phyloP scores from a whole-genome alignment of 371 early-diverging fungal species.

The Chytridium lagenaria region DNA sequence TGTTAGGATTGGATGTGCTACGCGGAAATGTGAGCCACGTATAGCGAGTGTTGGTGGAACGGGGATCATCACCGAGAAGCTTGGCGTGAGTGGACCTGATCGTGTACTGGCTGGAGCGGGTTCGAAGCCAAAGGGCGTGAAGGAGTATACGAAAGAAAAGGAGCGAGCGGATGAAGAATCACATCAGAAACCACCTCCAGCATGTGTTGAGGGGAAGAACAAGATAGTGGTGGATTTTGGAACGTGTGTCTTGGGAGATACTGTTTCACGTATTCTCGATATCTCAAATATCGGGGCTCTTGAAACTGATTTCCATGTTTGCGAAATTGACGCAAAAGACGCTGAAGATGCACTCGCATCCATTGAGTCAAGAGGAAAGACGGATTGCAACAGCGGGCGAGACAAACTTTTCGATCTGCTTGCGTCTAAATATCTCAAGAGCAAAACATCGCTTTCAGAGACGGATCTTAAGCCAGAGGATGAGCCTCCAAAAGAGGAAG shows the following conservation, averaged over 20 bases:
- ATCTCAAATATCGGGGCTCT: conserved; percentile 40
- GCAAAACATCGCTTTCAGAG: background rate
- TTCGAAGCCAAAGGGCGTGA: background rate
- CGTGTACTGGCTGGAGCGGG: no score
- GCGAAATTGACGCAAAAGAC: background rate
- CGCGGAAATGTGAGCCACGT: conserved; percentile 38
- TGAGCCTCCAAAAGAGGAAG: background rate
- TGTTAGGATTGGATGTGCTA: conserved; percentile 33
- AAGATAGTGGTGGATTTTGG: conserved; percentile 36
- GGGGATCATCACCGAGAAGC: conserved; percentile 16
- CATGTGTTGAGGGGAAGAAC: conserved; percentile 3
- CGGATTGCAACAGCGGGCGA: background rate
- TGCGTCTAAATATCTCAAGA: conserved; percentile 15
- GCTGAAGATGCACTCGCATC: background rate
- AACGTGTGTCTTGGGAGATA: conserved; percentile 36
- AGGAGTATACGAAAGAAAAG: background rate
- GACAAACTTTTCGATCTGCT: background rate
- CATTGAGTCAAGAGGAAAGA: background rate
- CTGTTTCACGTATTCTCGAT: conserved; percentile 21
- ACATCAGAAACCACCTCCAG: background rate
- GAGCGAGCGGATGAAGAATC: no score
- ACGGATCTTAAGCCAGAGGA: background rate
- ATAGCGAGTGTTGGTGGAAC: conserved; percentile 33
- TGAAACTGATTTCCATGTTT: conserved; percentile 20
- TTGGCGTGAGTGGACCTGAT: background rate